Base-by-base conservation (phyloP, 345 rosid species). In the Melastoma malabathricum region DNA sequence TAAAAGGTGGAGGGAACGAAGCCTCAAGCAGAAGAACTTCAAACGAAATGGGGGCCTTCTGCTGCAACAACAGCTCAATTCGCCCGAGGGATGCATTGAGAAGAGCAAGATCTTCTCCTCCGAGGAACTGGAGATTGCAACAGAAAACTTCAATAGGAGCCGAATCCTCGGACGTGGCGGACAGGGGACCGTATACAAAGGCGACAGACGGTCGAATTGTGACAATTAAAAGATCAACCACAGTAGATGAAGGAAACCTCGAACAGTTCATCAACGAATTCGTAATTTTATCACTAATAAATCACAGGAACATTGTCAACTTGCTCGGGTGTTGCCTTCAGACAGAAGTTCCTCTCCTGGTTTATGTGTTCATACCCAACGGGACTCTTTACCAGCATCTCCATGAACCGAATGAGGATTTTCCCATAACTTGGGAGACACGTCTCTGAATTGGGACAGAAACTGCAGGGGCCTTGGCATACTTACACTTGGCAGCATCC, bases 381-480 rank as follows among this genome's bases (percentile, higher is more conserved):
- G 66, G 66, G 22, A 62, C 50, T 9, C 51, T 62, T 0, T 49
- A 48, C 0, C 46, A 44, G 27, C 45, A 62, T 19, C 61, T 62
- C 16, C 51, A 62, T 27, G 29, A 1, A 1, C 49, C 13, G 13
- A 2, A 23, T 0, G 1, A 16, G 16, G 55, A 48, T 17, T 46
- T 41, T 15, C 27, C 14, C 0, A 0, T 59, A n/a, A 34, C 69
- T 0, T 52, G 64, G 64, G 53, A 52, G 12, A 0, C 6, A 3
- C 55, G 69, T 1, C 38, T 65, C 43, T 38, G 50, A 13, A 59
- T 65, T 44, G 64, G 57, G 18, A 59, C 18, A n/a, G 64, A 59
- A 54, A 34, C 54, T 22, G 64, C 54, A 0, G 57, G 46, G 18
- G 61, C 65, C 13, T 60, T 60, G 8, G 46, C 51, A 0, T 64